These are phyloP conservation scores for Conticribra weissflogii DNA, from an alignment of 108 stramenopile species.

Conservation along the genomic window DNA sequence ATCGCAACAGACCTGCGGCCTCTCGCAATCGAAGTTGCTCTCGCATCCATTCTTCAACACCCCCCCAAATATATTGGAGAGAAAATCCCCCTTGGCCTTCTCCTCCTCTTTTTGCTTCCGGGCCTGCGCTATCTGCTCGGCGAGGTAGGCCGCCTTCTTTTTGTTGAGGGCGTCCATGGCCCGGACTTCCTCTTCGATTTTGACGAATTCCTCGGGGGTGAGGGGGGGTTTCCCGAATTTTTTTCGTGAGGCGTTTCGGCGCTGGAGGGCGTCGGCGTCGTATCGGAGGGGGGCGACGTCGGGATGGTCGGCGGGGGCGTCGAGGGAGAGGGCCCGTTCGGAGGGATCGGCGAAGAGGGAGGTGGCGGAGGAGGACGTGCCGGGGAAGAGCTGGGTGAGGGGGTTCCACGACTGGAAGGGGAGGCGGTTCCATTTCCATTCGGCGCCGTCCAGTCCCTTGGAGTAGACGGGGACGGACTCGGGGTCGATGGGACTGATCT, in stretches of 20 bases:
- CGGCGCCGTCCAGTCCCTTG: constrained; percentile 1
- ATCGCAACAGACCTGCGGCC: constrained; percentile 85
- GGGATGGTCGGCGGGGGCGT: constrained; percentile 3
- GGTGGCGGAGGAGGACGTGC: constrained; percentile 12
- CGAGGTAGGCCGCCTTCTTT: constrained; percentile 43
- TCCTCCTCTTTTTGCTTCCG: constrained; percentile 28
- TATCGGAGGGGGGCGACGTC: constrained; percentile 12
- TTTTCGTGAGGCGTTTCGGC: constrained; percentile 67
- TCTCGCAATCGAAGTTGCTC: constrained; percentile 77
- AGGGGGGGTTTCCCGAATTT: constrained; percentile 81
- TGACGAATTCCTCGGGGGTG: constrained; percentile 74
- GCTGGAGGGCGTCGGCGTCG: constrained; percentile 57
- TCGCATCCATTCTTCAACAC: constrained; percentile 78
- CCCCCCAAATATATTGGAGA: constrained; percentile 72
- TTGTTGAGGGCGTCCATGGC: constrained; percentile 61
- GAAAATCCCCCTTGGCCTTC: constrained; percentile 53
- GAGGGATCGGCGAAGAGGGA: constrained; percentile 31
- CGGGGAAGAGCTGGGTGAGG: constrained; percentile 1
- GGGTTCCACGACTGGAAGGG: constrained; percentile 39
- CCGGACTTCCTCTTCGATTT: constrained; percentile 59
- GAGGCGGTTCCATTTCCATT: constrained; percentile 10
- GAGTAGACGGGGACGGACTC: constrained; percentile 37
- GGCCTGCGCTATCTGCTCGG: constrained; percentile 25
- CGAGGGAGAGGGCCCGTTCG: constrained; percentile 18
- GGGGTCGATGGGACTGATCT: constrained; percentile 37